Base-by-base conservation (phyloP, 371 early-diverging fungal genomes). In the Capniomyces stellatus region DNA sequence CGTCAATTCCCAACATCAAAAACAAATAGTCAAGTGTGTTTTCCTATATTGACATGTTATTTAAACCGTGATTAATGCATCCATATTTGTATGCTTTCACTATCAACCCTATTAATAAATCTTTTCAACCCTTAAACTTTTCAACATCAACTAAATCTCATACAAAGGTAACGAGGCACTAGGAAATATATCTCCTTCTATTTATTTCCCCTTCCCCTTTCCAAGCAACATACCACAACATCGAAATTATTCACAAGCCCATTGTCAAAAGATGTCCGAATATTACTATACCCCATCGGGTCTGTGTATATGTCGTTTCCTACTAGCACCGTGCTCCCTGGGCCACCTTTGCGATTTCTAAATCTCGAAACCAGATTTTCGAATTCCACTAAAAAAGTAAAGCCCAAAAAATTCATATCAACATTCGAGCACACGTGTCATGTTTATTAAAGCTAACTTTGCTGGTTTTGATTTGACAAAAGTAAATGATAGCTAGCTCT, bases 11-110 rank as follows among this genome's bases (percentile, higher is more conserved):
- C 22, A 91, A 70, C 42, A 83, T 78, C 10, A 77, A 57, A 57
- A 92, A 88, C 2, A 82, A 75, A 56, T 91, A 91, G 64, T 92
- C 92, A 50, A 92, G 59, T 6, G 85, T 70, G 21, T 72, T 63
- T 68, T 92, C 24, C 29, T 40, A 57, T n/a, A n/a, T n/a, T n/a
- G n/a, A n/a, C n/a, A n/a, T n/a, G n/a, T n/a, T n/a, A n/a, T n/a
- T n/a, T n/a, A n/a, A n/a, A n/a, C n/a, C n/a, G n/a, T n/a, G n/a
- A n/a, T n/a, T n/a, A n/a, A n/a, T n/a, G n/a, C n/a, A n/a, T n/a
- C n/a, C n/a, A n/a, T n/a, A n/a, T n/a, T n/a, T n/a, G n/a, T n/a
- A n/a, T n/a, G n/a, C n/a, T n/a, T n/a, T n/a, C n/a, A n/a, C n/a
- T n/a, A n/a, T n/a, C n/a, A n/a, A n/a, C n/a, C n/a, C n/a, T n/a